Evolutionary conservation across 768 basidiomycete genomes (phyloP).

Genomic region (Atractiella rhizophila): DNA sequence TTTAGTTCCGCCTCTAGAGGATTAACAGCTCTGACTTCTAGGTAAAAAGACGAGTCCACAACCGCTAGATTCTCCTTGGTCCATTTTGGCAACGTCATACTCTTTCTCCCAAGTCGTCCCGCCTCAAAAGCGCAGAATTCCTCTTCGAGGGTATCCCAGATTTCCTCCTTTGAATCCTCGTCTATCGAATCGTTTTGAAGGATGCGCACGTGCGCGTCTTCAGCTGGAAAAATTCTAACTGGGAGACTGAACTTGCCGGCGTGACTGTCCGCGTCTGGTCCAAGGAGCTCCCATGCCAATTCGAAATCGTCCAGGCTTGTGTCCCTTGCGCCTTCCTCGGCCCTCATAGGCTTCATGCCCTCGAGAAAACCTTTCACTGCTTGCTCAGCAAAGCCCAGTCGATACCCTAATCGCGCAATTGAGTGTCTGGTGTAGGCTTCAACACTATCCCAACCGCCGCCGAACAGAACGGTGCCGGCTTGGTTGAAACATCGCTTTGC

Average conservation of each 20-base stretch:
- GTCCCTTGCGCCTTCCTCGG: not conserved
- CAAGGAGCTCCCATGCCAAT: slow-evolving; percentile 40
- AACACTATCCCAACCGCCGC: slow-evolving; percentile 18
- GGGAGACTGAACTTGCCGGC: slow-evolving; percentile 33
- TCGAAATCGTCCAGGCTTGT: slow-evolving; percentile 50
- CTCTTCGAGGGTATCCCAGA: slow-evolving; percentile 2
- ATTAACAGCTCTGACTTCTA: slow-evolving; percentile 21
- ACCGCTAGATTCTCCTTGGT: not conserved
- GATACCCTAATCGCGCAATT: slow-evolving; percentile 57
- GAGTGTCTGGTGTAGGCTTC: slow-evolving; percentile 22
- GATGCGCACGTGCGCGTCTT: slow-evolving; percentile 35
- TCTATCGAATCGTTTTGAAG: slow-evolving; percentile 26
- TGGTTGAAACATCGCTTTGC: slow-evolving; percentile 22
- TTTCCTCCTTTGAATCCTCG: not conserved
- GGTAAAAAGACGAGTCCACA: slow-evolving; percentile 15
- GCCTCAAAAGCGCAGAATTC: not conserved
- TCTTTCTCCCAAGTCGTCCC: too few relatives aligned
- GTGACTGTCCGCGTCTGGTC: not conserved
- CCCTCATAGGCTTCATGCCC: slow-evolving; percentile 15
- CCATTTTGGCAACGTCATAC: too few relatives aligned
- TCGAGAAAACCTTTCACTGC: slow-evolving; percentile 54
- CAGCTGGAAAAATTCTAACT: slow-evolving; percentile 36
- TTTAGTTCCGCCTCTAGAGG: slow-evolving; percentile 20
- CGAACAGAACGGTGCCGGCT: slow-evolving; percentile 20
- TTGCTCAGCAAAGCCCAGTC: slow-evolving; percentile 52